Conservation (phyloP, 257 asterid species). For the Solanum arcanum region DNA sequence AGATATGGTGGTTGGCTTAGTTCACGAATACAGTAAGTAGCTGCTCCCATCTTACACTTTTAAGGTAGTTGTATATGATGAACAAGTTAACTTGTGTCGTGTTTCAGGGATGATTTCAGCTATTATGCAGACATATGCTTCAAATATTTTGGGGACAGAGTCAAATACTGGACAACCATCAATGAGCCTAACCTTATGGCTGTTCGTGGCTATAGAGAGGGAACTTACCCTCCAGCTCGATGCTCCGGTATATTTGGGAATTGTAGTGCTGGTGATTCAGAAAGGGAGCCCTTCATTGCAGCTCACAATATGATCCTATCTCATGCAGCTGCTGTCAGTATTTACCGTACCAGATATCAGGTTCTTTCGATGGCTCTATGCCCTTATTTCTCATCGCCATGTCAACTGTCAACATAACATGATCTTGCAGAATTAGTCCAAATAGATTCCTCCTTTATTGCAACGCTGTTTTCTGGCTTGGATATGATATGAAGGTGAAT, state of each 20-base stretch:
- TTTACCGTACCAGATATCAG: no score
- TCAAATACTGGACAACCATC: conserved; percentile 55
- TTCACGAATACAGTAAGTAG: conserved; percentile 28
- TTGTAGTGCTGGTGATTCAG: conserved; percentile 43
- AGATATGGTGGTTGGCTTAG: conserved; percentile 63
- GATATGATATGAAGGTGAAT: no score
- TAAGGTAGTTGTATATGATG: not conserved
- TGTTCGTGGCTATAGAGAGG: conserved; percentile 34
- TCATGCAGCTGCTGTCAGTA: no score
- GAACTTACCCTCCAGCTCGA: conserved; percentile 45
- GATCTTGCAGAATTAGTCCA: no score
- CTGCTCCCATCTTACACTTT: not conserved
- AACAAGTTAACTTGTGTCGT: not conserved
- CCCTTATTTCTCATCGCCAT: no score
- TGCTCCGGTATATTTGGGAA: conserved; percentile 43
- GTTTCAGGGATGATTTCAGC: conserved; percentile 49
- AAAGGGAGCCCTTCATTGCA: not conserved
- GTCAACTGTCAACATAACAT: not conserved
- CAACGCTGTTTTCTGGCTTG: not conserved
- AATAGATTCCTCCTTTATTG: conserved; percentile 25
- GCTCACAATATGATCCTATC: no score
- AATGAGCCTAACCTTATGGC: conserved; percentile 55
- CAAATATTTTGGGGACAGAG: conserved; percentile 47
- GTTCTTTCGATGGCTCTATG: no score
- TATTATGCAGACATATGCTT: conserved; percentile 50